phyloP scores from a whole-genome alignment of 2,329 filamentous ascomycete species.

The Magnaporthiopsis incrustans region DNA sequence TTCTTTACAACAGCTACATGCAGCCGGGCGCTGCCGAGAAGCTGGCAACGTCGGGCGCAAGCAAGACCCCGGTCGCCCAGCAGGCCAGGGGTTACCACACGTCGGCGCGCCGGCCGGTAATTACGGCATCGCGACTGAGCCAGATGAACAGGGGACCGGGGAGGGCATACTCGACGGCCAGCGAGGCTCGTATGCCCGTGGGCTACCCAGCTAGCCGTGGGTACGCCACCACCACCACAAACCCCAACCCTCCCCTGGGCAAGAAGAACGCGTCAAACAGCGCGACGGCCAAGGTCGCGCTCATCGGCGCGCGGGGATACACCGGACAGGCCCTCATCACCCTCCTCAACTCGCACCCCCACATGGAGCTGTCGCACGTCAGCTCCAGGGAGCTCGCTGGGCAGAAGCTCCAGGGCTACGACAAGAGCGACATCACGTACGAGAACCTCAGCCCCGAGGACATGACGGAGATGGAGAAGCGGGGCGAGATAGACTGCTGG shows the following conservation, averaged over 20 bases:
- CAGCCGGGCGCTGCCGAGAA: not conserved
- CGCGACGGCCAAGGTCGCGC: constrained; percentile 68
- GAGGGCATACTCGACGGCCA: constrained; percentile 8
- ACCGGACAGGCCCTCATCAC: constrained; percentile 87
- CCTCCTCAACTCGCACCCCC: constrained; percentile 78
- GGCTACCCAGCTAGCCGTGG: constrained; percentile 13
- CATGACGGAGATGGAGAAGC: constrained; percentile 73
- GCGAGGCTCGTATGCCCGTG: constrained; percentile 8
- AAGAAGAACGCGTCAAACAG: constrained; percentile 81
- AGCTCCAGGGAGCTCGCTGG: constrained; percentile 89
- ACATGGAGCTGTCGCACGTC: constrained; percentile 84
- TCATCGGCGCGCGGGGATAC: constrained; percentile 89
- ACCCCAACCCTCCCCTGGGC: constrained; percentile 84
- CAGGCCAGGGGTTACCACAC: constrained; percentile 65
- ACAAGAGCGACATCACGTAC: constrained; percentile 85
- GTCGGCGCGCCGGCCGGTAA: constrained; percentile 31
- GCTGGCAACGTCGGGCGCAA: not conserved
- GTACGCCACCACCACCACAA: constrained; percentile 59
- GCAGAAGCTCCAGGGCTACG: constrained; percentile 80
- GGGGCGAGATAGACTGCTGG: constrained; percentile 87
- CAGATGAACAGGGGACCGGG: too few relatives aligned
- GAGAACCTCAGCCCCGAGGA: constrained; percentile 86
- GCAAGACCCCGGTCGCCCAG: constrained; percentile 26
- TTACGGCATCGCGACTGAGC: constrained; percentile 6
- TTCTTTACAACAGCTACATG: constrained; percentile 43